Evolutionary conservation across 1,284 basidiomycete species (phyloP).

Genomic region (Pisolithus thermaeus): DNA sequence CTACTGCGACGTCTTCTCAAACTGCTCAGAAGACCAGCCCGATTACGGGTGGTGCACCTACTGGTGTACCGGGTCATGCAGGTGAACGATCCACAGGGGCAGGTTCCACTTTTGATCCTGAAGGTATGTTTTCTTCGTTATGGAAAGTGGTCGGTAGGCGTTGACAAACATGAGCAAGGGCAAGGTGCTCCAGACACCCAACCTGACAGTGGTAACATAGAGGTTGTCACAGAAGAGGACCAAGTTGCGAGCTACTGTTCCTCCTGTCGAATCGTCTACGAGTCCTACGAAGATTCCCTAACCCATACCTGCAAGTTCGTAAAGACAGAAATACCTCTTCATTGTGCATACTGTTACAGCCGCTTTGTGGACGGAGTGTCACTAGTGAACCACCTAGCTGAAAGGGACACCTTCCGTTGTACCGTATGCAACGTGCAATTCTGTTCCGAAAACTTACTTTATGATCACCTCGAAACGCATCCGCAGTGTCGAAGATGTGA

Average conservation of each 20-base stretch:
- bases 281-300: constrained; percentile 5
- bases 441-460: constrained; percentile 24
- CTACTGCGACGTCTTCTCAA: no score
- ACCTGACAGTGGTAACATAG: neutral
- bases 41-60: no score
- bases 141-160: no score
- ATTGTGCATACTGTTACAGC: constrained; percentile 19
- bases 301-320: constrained; percentile 15
- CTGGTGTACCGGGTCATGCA: no score
- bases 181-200: no score
- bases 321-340: constrained; percentile 9
- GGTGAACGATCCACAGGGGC: no score
- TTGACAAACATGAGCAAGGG: neutral
- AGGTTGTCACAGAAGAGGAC: neutral
- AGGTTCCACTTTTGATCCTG: no score
- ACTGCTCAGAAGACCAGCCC: no score
- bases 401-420: constrained; percentile 13
- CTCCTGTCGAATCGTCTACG: constrained; percentile 15
- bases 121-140: no score
- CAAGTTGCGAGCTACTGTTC: constrained; percentile 8
- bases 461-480: constrained; percentile 23
- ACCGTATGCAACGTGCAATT: constrained; percentile 15
- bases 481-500: constrained; percentile 21
- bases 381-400: constrained; percentile 16
- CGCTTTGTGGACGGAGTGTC: constrained; percentile 17